These are phyloP conservation scores for Phialocephala subalpina DNA, from an alignment of 2,329 filamentous ascomycete genomes.

Conservation along the genomic window DNA sequence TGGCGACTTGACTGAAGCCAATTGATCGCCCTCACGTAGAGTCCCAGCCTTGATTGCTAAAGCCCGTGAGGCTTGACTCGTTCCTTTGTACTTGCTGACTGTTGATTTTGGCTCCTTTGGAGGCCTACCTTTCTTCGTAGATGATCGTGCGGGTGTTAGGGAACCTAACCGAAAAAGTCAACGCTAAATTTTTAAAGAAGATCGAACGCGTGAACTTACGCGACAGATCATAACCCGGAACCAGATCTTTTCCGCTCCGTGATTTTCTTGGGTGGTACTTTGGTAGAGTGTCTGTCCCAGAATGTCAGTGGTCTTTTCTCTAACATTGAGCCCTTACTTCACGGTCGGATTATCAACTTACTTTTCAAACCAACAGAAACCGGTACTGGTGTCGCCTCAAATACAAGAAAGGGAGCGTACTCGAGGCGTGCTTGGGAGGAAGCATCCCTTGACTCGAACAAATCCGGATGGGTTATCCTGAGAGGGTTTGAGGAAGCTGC, in stretches of 20 bases:
- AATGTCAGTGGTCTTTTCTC: neutral
- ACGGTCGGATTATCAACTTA: slow-evolving; percentile 27
- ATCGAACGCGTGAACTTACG: slow-evolving; percentile 35
- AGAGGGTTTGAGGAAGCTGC: slow-evolving; percentile 27
- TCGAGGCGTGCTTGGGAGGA: slow-evolving; percentile 36
- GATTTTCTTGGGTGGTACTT: slow-evolving; percentile 44
- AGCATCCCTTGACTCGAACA: slow-evolving; percentile 29
- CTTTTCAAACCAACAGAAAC: slow-evolving; percentile 41
- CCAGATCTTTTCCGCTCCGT: slow-evolving; percentile 40
- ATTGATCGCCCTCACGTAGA: slow-evolving; percentile 32
- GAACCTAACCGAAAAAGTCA: slow-evolving; percentile 30
- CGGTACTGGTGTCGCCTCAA: slow-evolving; percentile 37
- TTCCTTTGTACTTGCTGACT: slow-evolving; percentile 40
- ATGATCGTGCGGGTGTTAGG: slow-evolving; percentile 33
- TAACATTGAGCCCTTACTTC: too few relatives aligned
- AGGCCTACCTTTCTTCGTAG: slow-evolving; percentile 35
- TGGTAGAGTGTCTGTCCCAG: slow-evolving; percentile 39
- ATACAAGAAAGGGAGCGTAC: slow-evolving; percentile 40
- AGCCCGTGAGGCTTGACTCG: slow-evolving; percentile 33
- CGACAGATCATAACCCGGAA: slow-evolving; percentile 40
- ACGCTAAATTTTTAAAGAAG: neutral
- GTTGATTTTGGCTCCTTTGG: slow-evolving; percentile 36
- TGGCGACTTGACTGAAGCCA: slow-evolving; percentile 30
- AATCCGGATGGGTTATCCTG: slow-evolving; percentile 38
- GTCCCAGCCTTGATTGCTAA: slow-evolving; percentile 30